Percentiles rank a stretch among this genome's conserved stretches.
These are phyloP conservation scores for Boletus eberwhitei DNA, from an alignment of 768 basidiomycete species.

Conservation along the genomic window DNA sequence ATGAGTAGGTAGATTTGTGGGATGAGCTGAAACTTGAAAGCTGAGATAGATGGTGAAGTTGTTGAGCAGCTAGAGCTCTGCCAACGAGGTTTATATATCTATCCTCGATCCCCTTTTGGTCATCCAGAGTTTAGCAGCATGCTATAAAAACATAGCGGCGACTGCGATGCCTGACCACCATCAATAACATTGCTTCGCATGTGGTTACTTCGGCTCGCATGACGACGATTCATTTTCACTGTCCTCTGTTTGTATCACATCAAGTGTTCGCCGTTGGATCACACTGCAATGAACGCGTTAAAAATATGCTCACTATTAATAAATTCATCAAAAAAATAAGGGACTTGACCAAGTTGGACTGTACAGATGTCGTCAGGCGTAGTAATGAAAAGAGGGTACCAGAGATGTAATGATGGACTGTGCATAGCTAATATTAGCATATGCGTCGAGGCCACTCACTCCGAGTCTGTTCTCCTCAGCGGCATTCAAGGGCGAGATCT, in stretches of 20 bases:
- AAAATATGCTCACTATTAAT: too few relatives aligned
- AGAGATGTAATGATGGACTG: constrained; percentile 27
- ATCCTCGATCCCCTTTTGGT: not conserved
- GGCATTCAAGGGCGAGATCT: not conserved
- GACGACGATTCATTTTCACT: too few relatives aligned
- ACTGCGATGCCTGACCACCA: not conserved
- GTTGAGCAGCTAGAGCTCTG: not conserved
- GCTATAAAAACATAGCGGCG: too few relatives aligned
- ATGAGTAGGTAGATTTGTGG: not conserved
- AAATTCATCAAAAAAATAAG: too few relatives aligned
- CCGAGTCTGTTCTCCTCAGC: not conserved
- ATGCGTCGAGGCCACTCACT: not conserved
- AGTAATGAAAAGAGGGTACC: constrained; percentile 42
- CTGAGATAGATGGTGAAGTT: too few relatives aligned
- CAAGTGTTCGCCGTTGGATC: too few relatives aligned
- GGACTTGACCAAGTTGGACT: too few relatives aligned
- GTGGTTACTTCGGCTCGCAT: too few relatives aligned
- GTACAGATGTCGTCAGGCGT: constrained; percentile 22
- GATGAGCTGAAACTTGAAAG: not conserved
- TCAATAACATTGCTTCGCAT: not conserved
- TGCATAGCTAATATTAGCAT: not conserved
- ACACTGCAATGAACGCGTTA: too few relatives aligned
- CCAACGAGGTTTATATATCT: not conserved
- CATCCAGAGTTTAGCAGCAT: not conserved
- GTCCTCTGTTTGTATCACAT: too few relatives aligned